Percentiles rank a stretch among this genome's conserved stretches.
phyloP scores from a whole-genome alignment of 148 eudicot species.

The Rhododendron henanense region DNA sequence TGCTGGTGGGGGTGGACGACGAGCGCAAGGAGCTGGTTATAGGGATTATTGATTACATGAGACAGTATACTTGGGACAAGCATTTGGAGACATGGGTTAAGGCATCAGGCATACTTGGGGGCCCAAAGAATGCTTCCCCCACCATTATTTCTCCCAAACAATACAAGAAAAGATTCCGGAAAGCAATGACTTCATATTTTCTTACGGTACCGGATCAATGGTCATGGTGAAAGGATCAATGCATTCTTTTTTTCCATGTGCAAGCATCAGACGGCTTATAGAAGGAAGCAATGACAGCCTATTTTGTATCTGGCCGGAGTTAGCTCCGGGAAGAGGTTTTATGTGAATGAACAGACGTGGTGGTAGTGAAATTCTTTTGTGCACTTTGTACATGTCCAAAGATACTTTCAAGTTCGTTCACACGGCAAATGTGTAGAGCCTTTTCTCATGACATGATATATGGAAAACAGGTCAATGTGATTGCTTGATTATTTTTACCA shows the following conservation, averaged over 20 bases:
- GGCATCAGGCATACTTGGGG: slow-evolving; percentile 92
- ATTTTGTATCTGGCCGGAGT: neutral
- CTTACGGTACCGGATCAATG: slow-evolving; percentile 95
- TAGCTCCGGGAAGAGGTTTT: neutral
- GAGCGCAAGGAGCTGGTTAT: slow-evolving; percentile 79
- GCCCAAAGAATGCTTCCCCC: slow-evolving; percentile 83
- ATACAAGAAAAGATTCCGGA: slow-evolving; percentile 90
- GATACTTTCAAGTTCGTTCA: neutral
- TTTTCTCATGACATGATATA: neutral
- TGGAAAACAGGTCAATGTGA: neutral
- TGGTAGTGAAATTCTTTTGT: neutral
- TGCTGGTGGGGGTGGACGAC: slow-evolving; percentile 92
- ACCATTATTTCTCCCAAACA: slow-evolving; percentile 88
- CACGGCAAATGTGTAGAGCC: neutral
- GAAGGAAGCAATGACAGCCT: neutral
- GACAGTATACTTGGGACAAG: slow-evolving; percentile 98
- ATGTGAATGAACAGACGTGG: neutral
- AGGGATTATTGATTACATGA: slow-evolving; percentile 90
- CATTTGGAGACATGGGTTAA: slow-evolving; percentile 99
- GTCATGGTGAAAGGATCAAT: slow-evolving; percentile 41
- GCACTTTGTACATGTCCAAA: neutral
- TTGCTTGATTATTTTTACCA: neutral
- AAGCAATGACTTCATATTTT: slow-evolving; percentile 92
- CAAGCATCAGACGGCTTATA: neutral
- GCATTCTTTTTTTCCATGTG: neutral